Conservation (phyloP, 2,329 filamentous ascomycete species). For the Colletotrichum spaethianum region DNA sequence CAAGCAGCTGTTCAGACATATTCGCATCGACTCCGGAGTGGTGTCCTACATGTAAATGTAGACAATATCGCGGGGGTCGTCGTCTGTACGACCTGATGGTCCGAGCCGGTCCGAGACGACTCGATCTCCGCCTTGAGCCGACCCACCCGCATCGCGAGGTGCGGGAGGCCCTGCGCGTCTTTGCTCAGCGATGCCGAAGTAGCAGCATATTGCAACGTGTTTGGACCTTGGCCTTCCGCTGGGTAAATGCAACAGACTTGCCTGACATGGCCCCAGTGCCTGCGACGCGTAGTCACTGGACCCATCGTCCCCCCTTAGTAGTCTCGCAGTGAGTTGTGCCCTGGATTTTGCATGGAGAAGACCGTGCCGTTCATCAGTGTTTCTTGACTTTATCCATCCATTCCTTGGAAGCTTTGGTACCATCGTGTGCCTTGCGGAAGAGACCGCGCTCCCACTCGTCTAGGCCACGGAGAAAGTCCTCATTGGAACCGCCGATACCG, state of each 20-base stretch:
- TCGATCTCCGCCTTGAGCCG: conserved; percentile 15
- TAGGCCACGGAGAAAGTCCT: conserved; percentile 88
- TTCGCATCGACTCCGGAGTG: not conserved
- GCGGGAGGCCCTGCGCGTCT: not conserved
- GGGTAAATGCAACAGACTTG: not conserved
- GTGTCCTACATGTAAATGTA: not conserved
- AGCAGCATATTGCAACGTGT: not conserved
- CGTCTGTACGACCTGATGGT: not conserved
- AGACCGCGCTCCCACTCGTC: conserved; percentile 90
- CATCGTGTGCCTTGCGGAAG: conserved; percentile 82
- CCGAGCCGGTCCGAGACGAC: not conserved
- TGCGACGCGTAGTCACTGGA: not conserved
- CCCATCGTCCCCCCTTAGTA: not conserved
- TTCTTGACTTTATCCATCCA: conserved; percentile 75
- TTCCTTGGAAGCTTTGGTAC: conserved; percentile 76
- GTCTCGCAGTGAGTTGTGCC: not conserved
- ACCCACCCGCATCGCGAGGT: not conserved
- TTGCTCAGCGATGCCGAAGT: not conserved
- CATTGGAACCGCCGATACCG: conserved; percentile 71
- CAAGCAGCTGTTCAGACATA: not conserved
- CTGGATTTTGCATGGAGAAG: not conserved
- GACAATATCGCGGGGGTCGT: not conserved
- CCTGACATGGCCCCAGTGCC: not conserved
- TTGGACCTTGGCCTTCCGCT: not conserved
- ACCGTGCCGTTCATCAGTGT: conserved; percentile 44